Evolutionary conservation across 441 rosid species (phyloP).

Genomic region (Brassica balearica): DNA sequence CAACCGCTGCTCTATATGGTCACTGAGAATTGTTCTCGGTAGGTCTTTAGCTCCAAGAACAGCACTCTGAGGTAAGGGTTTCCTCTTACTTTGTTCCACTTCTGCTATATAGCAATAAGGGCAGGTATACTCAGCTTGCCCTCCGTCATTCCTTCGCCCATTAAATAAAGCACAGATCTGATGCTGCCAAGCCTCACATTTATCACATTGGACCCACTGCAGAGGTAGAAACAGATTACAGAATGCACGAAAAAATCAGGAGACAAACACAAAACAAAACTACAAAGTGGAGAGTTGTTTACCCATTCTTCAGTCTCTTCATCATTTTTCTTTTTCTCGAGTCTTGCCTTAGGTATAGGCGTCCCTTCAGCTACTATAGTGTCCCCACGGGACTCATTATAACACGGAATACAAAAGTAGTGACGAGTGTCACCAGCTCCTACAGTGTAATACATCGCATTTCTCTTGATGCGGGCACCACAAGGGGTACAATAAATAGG

Average conservation of each 20-base stretch:
- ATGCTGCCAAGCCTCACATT: slow-evolving; percentile 99
- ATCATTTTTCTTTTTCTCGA: slow-evolving; percentile 98
- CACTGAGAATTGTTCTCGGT: slow-evolving; percentile 97
- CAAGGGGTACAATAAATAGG: slow-evolving; percentile 98
- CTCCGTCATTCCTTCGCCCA: slow-evolving; percentile 98
- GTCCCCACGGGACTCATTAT: slow-evolving; percentile 97
- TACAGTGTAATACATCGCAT: slow-evolving; percentile 95
- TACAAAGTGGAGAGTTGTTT: slow-evolving; percentile 38
- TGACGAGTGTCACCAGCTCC: slow-evolving; percentile 98
- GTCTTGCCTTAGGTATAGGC: slow-evolving; percentile 75
- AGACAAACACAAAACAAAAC: slow-evolving; percentile 5
- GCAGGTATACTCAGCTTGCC: slow-evolving; percentile 99
- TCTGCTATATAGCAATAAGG: slow-evolving; percentile 95
- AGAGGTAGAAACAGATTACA: slow-evolving; percentile 28
- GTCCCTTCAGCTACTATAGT: slow-evolving; percentile 76
- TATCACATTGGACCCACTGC: slow-evolving; percentile 99
- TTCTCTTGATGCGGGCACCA: slow-evolving; percentile 97
- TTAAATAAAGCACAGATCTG: slow-evolving; percentile 98
- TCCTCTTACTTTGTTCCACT: slow-evolving; percentile 90
- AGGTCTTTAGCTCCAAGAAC: slow-evolving; percentile 99
- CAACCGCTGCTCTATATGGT: slow-evolving; percentile 93
- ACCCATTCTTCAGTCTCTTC: slow-evolving; percentile 99
- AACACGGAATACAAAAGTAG: slow-evolving; percentile 96
- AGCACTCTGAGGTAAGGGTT: slow-evolving; percentile 96
- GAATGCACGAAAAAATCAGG: slow-evolving; percentile 14